A percentile compares a stretch with the other conserved stretches of the same genome.
Evolutionary conservation across 768 basidiomycete genomes (phyloP).

Genomic region (Pleurotus salmoneostramineus): DNA sequence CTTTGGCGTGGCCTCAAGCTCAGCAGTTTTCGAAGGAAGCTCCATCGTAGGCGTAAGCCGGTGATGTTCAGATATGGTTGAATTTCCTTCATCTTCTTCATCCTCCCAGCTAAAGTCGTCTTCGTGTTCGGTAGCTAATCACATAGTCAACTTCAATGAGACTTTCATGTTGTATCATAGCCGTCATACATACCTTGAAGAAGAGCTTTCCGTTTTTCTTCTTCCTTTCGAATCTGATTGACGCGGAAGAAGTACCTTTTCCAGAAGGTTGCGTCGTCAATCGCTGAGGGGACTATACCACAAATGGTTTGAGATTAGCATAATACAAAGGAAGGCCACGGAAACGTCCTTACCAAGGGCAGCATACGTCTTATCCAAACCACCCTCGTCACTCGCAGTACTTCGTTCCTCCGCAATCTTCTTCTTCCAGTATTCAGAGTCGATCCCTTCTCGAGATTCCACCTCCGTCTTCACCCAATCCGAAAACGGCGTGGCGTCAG

Average conservation of each 20-base stretch:
- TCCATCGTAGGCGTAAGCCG: constrained; percentile 8
- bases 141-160: too few species aligned
- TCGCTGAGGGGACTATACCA: constrained; percentile 61
- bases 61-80: constrained; percentile 15
- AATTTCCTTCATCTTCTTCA: constrained; percentile 69
- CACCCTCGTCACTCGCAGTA: constrained; percentile 47
- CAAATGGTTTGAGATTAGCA: constrained; percentile 7
- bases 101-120: constrained; percentile 95
- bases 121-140: constrained; percentile 64
- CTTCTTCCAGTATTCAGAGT: constrained; percentile 53
- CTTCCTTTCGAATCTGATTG: constrained; percentile 76
- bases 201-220: constrained; percentile 73
- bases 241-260: constrained; percentile 86
- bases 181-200: constrained; percentile 51
- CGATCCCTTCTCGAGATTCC: constrained; percentile 50
- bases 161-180: background rate
- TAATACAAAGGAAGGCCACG: constrained; percentile 4
- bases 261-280: constrained; percentile 75
- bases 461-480: constrained; percentile 55
- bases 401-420: constrained; percentile 44
- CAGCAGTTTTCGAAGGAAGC: constrained; percentile 4
- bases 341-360: constrained; percentile 45
- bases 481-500: constrained; percentile 54
- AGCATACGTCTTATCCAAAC: constrained; percentile 49
- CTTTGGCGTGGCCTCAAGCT: background rate